Conservation (phyloP, 2,329 filamentous ascomycete genomes). For the Pseudogymnoascus sp. region DNA sequence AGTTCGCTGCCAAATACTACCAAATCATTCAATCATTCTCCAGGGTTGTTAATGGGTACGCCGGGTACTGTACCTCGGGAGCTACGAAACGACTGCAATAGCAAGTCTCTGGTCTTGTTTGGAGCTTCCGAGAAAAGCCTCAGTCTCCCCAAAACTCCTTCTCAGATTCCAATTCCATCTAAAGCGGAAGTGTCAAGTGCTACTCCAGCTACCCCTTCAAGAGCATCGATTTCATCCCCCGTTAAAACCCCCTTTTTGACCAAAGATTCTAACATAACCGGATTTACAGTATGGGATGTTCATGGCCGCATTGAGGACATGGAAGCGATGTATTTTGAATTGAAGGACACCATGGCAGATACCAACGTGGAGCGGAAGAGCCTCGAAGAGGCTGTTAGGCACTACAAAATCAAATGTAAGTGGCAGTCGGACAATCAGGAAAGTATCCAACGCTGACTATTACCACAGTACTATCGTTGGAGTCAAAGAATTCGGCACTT, state of each 20-base stretch:
- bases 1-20: neutral
- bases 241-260: slow-evolving; percentile 52
- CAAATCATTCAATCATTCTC: neutral
- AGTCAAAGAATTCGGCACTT: neutral
- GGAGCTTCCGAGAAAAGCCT: slow-evolving; percentile 11
- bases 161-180: slow-evolving; percentile 27
- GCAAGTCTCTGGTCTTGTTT: slow-evolving; percentile 24
- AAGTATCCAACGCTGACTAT: slow-evolving; percentile 17
- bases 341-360: slow-evolving; percentile 66
- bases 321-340: slow-evolving; percentile 62
- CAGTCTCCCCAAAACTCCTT: slow-evolving; percentile 26
- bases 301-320: slow-evolving; percentile 69
- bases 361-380: slow-evolving; percentile 61
- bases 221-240: slow-evolving; percentile 33
- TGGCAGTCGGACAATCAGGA: slow-evolving; percentile 17
- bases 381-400: slow-evolving; percentile 65
- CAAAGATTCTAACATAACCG: slow-evolving; percentile 64
- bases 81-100: slow-evolving; percentile 19
- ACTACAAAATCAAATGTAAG: slow-evolving; percentile 57
- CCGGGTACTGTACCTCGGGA: slow-evolving; percentile 17
- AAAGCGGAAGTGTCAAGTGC: slow-evolving; percentile 22
- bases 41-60: slow-evolving; percentile 1
- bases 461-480: slow-evolving; percentile 4
- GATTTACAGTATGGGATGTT: slow-evolving; percentile 68
- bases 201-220: slow-evolving; percentile 30